Evolutionary conservation across 2,329 filamentous ascomycete genomes (phyloP).

Genomic region (Thielaviopsis ethacetica): DNA sequence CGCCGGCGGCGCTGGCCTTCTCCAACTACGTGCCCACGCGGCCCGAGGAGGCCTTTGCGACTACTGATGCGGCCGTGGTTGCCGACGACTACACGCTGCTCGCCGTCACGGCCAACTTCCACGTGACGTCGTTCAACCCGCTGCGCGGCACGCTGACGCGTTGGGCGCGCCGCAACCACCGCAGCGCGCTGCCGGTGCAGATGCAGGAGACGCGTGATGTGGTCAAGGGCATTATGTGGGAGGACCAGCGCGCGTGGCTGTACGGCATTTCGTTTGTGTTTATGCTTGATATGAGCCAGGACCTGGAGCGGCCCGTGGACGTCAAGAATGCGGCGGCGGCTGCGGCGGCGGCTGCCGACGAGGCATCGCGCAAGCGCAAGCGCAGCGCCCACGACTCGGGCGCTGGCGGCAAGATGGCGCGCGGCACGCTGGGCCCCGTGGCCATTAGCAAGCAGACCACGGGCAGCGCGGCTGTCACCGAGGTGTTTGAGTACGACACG

Average conservation of each 20-base stretch:
- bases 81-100: conserved; percentile 35
- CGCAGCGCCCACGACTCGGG: conserved; percentile 30
- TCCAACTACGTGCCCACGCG: conserved; percentile 28
- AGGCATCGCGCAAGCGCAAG: conserved; percentile 36
- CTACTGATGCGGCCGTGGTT: conserved; percentile 16
- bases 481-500: conserved; percentile 11
- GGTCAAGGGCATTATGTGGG: conserved; percentile 75
- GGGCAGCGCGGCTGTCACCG: conserved; percentile 4
- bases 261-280: conserved; percentile 76
- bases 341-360: conserved; percentile 18
- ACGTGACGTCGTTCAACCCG: conserved; percentile 66
- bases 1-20: conserved; percentile 55
- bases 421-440: conserved; percentile 28
- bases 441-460: conserved; percentile 24
- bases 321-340: conserved; percentile 17
- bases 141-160: conserved; percentile 60
- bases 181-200: conserved; percentile 54
- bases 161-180: conserved; percentile 75
- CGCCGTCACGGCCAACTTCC: conserved; percentile 32
- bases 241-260: conserved; percentile 63
- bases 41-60: conserved; percentile 14
- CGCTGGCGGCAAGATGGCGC: conserved; percentile 36
- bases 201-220: conserved; percentile 63
- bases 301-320: conserved; percentile 33
- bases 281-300: conserved; percentile 73